Evolutionary conservation across 2,329 filamentous ascomycete species (phyloP).

Genomic region (Aureobasidium sp.): DNA sequence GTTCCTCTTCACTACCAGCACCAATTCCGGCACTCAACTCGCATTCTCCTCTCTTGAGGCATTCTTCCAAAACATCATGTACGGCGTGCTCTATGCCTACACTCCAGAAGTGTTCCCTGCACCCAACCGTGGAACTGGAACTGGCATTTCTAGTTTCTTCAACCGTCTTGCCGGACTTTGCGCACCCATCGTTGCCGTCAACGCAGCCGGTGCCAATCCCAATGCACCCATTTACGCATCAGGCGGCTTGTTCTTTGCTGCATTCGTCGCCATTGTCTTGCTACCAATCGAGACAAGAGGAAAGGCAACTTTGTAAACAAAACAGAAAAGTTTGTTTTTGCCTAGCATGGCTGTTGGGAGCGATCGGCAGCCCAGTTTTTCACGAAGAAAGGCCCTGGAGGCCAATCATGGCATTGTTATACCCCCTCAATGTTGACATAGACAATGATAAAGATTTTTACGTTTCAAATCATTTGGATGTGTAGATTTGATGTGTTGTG

Average conservation of each 20-base stretch:
- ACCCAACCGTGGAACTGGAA: slow-evolving; percentile 63
- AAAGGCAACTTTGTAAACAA: slow-evolving; percentile 33
- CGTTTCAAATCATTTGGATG: neutral
- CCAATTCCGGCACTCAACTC: slow-evolving; percentile 52
- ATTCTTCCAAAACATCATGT: slow-evolving; percentile 68
- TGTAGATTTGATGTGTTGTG: neutral
- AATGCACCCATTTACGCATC: slow-evolving; percentile 38
- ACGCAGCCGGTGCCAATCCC: slow-evolving; percentile 33
- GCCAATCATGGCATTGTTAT: neutral
- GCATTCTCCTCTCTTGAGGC: slow-evolving; percentile 61
- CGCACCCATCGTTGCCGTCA: slow-evolving; percentile 59
- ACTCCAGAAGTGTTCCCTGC: slow-evolving; percentile 72
- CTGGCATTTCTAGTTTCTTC: slow-evolving; percentile 63
- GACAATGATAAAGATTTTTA: neutral
- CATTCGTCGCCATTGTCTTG: slow-evolving; percentile 36
- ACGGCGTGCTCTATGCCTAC: slow-evolving; percentile 69
- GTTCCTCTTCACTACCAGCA: slow-evolving; percentile 57
- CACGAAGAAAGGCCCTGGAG: neutral
- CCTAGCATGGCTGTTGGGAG: neutral
- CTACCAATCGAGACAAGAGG: slow-evolving; percentile 40
- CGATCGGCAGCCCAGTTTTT: neutral
- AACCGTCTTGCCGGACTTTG: slow-evolving; percentile 62
- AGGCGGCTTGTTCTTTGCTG: slow-evolving; percentile 38
- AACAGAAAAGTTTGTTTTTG: neutral
- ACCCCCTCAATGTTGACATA: neutral